These are phyloP conservation scores for Plasmopara muralis DNA, from an alignment of 352 stramenopile genomes.

Conservation along the genomic window DNA sequence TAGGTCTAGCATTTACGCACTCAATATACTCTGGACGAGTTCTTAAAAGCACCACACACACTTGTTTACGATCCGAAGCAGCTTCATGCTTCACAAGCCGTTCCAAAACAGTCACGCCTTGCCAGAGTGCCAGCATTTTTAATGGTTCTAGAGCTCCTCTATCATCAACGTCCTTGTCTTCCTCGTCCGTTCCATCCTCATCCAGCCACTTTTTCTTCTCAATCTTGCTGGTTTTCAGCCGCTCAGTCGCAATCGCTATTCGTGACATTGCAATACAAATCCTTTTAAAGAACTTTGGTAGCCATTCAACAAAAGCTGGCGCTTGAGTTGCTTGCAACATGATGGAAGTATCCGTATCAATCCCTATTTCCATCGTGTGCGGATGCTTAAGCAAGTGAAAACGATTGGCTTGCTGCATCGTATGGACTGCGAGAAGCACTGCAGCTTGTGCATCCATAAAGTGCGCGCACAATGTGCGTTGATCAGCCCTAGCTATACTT, in stretches of 20 bases:
- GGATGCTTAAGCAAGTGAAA: conserved; percentile 22
- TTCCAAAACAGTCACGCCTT: conserved; percentile 33
- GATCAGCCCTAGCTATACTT: background rate
- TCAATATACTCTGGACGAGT: conserved; percentile 42
- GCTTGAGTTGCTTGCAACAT: conserved; percentile 18
- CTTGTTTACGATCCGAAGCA: conserved; percentile 6
- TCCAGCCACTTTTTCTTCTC: background rate
- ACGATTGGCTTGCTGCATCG: conserved; percentile 25
- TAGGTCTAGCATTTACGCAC: conserved; percentile 17
- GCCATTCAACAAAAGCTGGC: conserved; percentile 19
- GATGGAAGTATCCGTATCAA: conserved; percentile 22
- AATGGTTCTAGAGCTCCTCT: conserved; percentile 10
- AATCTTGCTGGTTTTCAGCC: conserved; percentile 3
- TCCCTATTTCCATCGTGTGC: conserved; percentile 10
- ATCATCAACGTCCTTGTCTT: conserved; percentile 4
- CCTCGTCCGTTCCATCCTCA: conserved; percentile 3
- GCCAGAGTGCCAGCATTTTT: conserved; percentile 40
- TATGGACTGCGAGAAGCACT: conserved; percentile 42
- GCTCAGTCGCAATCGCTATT: conserved; percentile 18
- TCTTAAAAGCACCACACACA: conserved; percentile 23
- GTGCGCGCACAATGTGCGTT: conserved; percentile 21
- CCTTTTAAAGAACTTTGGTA: conserved; percentile 41
- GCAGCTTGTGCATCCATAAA: conserved; percentile 42
- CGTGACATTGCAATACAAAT: conserved; percentile 30
- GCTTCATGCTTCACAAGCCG: conserved; percentile 23